Evolutionary conservation across 768 basidiomycete genomes (phyloP).

Genomic region (Boletus sp.): DNA sequence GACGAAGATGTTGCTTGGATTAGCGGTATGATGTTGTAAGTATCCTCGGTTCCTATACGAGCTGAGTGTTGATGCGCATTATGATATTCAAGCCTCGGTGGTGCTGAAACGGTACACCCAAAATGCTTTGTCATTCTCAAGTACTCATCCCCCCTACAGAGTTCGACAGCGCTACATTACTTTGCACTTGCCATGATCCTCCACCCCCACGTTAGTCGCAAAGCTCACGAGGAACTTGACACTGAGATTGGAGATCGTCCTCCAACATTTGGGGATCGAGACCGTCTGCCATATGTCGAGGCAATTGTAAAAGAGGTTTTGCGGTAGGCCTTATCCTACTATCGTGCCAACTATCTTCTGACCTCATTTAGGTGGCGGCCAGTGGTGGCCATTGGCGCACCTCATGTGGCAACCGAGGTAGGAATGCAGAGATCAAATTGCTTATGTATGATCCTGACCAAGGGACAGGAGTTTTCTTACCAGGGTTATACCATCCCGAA

Average conservation of each 20-base stretch:
- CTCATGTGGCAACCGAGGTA: slow-evolving; percentile 5
- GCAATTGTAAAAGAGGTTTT: slow-evolving; percentile 7
- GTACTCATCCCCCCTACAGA: not conserved
- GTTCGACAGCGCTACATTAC: slow-evolving; percentile 6
- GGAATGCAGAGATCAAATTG: not conserved
- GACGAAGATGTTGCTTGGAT: slow-evolving; percentile 13
- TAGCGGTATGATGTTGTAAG: slow-evolving; percentile 7
- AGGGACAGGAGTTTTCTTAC: not conserved
- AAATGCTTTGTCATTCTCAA: not conserved
- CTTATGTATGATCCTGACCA: not conserved
- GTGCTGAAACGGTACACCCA: slow-evolving; percentile 3
- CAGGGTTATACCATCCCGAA: slow-evolving; percentile 3
- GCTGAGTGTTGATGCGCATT: not conserved
- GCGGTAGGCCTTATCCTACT: not conserved
- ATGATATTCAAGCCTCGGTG: slow-evolving; percentile 1
- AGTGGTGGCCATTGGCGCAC: slow-evolving; percentile 4
- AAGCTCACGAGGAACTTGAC: slow-evolving; percentile 7
- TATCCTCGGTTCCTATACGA: not conserved
- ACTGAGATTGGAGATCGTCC: slow-evolving; percentile 1
- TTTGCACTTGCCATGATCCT: slow-evolving; percentile 7
- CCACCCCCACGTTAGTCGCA: not conserved
- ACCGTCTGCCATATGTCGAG: slow-evolving; percentile 8
- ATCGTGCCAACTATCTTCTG: not conserved
- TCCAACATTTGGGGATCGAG: slow-evolving; percentile 7
- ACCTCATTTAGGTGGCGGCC: slow-evolving; percentile 3